Evolutionary conservation across 345 rosid genomes (phyloP).

Genomic region (Rhodamnia rubescens): DNA sequence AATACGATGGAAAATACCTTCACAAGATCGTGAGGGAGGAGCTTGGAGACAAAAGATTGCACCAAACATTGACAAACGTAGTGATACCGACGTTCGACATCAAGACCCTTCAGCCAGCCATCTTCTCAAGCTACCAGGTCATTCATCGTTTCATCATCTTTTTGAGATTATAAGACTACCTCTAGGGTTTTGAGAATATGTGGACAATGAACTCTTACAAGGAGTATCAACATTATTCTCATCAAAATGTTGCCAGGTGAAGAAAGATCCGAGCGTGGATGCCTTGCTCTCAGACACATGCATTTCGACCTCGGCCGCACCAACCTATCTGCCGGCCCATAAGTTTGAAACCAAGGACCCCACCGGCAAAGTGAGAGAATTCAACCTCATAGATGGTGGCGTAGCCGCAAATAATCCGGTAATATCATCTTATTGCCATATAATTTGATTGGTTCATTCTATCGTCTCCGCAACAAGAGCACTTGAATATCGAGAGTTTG

Average conservation of each 20-base stretch:
- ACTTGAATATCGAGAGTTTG: background rate
- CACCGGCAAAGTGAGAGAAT: constrained; percentile 10
- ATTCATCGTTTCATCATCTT: background rate
- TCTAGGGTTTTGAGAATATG: background rate
- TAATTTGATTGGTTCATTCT: background rate
- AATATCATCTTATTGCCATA: background rate
- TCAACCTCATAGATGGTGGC: constrained; percentile 40
- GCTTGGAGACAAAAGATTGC: constrained; percentile 11
- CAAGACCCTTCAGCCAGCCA: constrained; percentile 21
- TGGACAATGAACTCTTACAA: background rate
- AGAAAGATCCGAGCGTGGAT: constrained; percentile 17
- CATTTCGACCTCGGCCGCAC: constrained; percentile 51
- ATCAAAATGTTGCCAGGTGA: background rate
- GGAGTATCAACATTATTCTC: background rate
- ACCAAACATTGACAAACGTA: constrained; percentile 21
- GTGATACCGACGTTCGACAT: constrained; percentile 32
- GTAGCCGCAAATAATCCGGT: constrained; percentile 56
- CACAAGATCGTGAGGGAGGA: constrained; percentile 10
- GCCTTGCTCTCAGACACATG: constrained; percentile 41
- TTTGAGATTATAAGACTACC: background rate
- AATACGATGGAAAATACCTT: constrained; percentile 19
- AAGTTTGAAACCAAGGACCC: constrained; percentile 15
- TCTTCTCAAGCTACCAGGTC: constrained; percentile 22
- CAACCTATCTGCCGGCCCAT: constrained; percentile 43
- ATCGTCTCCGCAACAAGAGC: background rate